Evolutionary conservation across 768 basidiomycete species (phyloP).

Genomic region (Trametopsis cervina): DNA sequence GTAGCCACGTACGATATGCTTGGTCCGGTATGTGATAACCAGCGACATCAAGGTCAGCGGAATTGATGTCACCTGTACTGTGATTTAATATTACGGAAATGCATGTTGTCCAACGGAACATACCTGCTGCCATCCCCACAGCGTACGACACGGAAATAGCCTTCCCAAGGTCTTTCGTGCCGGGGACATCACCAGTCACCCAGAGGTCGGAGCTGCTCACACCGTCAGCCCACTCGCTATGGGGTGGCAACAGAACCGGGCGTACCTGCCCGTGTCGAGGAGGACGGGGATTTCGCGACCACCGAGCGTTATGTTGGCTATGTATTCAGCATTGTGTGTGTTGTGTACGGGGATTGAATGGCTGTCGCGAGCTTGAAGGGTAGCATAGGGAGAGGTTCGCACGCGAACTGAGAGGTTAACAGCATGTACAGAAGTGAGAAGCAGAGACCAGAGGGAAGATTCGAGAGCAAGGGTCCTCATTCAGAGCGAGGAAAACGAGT

Average conservation of each 20-base stretch:
- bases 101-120: constrained; percentile 4
- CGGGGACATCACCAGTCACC: constrained; percentile 47
- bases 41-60: constrained; percentile 47
- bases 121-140: constrained; percentile 59
- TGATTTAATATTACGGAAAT: neutral
- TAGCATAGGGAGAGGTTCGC: constrained; percentile 14
- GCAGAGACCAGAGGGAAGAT: constrained; percentile 12
- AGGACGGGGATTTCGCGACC: constrained; percentile 52
- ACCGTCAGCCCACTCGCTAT: neutral
- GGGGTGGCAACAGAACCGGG: neutral
- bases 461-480: constrained; percentile 18
- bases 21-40: constrained; percentile 53
- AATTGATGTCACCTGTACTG: constrained; percentile 45
- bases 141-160: constrained; percentile 57
- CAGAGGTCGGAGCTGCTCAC: constrained; percentile 63
- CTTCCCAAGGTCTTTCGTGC: constrained; percentile 49
- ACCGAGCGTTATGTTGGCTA: constrained; percentile 62
- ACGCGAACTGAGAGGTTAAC: constrained; percentile 27
- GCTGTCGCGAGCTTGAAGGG: constrained; percentile 11
- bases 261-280: constrained; percentile 73
- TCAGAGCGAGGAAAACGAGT: constrained; percentile 9
- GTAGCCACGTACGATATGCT: constrained; percentile 14
- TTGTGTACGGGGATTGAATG: constrained; percentile 43
- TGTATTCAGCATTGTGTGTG: constrained; percentile 68
- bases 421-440: constrained; percentile 22